Base-by-base conservation (phyloP, 129 eudicot species). In the Helichrysum umbraculigerum region DNA sequence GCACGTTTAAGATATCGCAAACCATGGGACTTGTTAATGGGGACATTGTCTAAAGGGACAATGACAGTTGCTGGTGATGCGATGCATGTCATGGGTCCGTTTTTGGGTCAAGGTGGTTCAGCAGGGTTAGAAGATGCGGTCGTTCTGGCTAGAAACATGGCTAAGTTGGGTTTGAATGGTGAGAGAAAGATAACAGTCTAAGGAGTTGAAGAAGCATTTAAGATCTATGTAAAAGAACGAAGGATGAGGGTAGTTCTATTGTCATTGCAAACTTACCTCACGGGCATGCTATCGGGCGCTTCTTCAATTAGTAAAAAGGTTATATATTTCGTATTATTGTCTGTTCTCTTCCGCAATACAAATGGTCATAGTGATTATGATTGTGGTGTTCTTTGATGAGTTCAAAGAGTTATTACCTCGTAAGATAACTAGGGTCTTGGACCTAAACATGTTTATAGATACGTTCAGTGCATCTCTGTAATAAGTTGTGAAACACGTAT, bases 21-120 rank as follows among this genome's bases (percentile, higher is more conserved):
- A 16, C 91, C 96, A 74, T 90, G 96, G 96, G 83, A 86, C 47
- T 75, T 90, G 76, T 70, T 90, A 71, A 32, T 42, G 0, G 83
- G 76, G 51, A 82, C 69, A 37, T 87, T 88, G 20, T 79, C 76
- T 4, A 88, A 82, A 52, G 89, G 86, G 50, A 78, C 78, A 15
- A 78, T 86, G 1, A 73, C 78, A 22, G 89, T 90, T 51, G 96
- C 93, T 0, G 96, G 96, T 34, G 93, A 90, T 34, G 93, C 93
- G 16, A 77, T 88, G 85, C 96, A 88, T 60, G 82, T 86, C 20
- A 90, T 90, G 96, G 87, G 89, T 16, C 96, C 93, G 2, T 88
- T 86, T 76, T 71, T 90, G 5, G 93, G 93, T 32, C 96, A 90
- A 68, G 96, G 93, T 68, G 96, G 93, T 34, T 86, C 93, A 2